Evolutionary conservation across 2,329 filamentous ascomycete species (phyloP).

Genomic region (Aureobasidium uvarum): DNA sequence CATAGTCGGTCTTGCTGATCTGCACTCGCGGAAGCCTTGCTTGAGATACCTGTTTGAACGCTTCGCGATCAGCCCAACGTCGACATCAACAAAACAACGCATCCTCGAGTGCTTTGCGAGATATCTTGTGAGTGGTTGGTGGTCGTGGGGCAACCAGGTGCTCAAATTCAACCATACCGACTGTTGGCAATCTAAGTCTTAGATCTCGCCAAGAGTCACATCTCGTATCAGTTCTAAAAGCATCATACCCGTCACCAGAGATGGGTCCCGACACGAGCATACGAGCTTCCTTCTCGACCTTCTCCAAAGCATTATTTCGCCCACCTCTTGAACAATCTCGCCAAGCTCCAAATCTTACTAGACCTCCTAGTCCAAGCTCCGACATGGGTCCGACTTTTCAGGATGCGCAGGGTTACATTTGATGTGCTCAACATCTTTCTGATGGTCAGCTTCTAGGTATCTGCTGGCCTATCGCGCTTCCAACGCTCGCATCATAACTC

Average conservation of each 20-base stretch:
- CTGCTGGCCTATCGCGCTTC: slow-evolving; percentile 17
- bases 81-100: slow-evolving; percentile 45
- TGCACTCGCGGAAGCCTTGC: slow-evolving; percentile 77
- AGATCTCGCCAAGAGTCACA: slow-evolving; percentile 14
- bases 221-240: slow-evolving; percentile 22
- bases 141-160: slow-evolving; percentile 73
- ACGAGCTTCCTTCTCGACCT: slow-evolving; percentile 17
- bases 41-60: slow-evolving; percentile 52
- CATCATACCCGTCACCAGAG: slow-evolving; percentile 12
- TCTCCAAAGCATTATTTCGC: neutral
- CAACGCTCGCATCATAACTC: slow-evolving; percentile 11
- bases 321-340: slow-evolving; percentile 4
- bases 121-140: slow-evolving; percentile 72
- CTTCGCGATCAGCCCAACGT: slow-evolving; percentile 50
- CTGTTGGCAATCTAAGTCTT: slow-evolving; percentile 45
- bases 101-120: slow-evolving; percentile 77
- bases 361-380: slow-evolving; percentile 15
- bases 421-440: slow-evolving; percentile 20
- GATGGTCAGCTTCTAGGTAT: neutral
- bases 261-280: slow-evolving; percentile 26
- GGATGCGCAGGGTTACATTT: slow-evolving; percentile 18
- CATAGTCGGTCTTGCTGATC: slow-evolving; percentile 67
- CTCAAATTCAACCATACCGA: slow-evolving; percentile 64
- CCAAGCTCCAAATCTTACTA: slow-evolving; percentile 25
- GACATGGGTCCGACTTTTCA: slow-evolving; percentile 19